Base-by-base conservation (phyloP, 306 rosid species). In the Acacia confusa region DNA sequence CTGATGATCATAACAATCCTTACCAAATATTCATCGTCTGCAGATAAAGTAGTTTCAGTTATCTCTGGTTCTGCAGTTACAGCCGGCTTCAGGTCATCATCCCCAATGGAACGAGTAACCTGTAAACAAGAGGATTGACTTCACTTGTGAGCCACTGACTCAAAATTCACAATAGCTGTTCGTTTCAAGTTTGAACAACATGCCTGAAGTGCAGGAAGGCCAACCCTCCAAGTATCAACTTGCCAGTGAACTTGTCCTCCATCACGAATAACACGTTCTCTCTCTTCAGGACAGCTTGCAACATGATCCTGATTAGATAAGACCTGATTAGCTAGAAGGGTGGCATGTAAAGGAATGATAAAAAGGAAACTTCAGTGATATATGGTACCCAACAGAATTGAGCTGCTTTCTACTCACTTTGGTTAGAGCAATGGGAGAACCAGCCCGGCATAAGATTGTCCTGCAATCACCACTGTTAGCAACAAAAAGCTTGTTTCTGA, bases 31-130 rank as follows among this genome's bases (percentile, higher is more conserved):
- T 93, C 97, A 82, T 95, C 99, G 38, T 93, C 94, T 36, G 81
- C 83, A 25, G 87, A 87, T 69, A 95, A 72, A 79, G 81, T 76
- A 61, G 78, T 89, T 82, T 93, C 96, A 15, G 88, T 92, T 71
- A 93, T 89, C 86, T 95, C 97, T 14, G 99, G 98, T 85, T 95
- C 97, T 67, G 99, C 99, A 7, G 97, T 95, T 70, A 95, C 99
- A 78, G 94, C 92, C 65, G 99, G 98, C 90, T 93, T 93, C 70
- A 93, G 87, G 82, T 95, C 99, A 68, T 91, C 96, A 7, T 95
- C 99, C 10, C 99, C 99, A 45, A 93, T 92, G 48, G 99, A 95
- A 66, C 98, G 97, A 69, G 99, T 95, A 30, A 95, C 99, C 98
- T 94, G 84, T 85, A 68, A 38, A 34, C 30, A 25, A 24, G 40